Conservation (phyloP, 2,329 filamentous ascomycete species). For the Coniochaeta sp. region DNA sequence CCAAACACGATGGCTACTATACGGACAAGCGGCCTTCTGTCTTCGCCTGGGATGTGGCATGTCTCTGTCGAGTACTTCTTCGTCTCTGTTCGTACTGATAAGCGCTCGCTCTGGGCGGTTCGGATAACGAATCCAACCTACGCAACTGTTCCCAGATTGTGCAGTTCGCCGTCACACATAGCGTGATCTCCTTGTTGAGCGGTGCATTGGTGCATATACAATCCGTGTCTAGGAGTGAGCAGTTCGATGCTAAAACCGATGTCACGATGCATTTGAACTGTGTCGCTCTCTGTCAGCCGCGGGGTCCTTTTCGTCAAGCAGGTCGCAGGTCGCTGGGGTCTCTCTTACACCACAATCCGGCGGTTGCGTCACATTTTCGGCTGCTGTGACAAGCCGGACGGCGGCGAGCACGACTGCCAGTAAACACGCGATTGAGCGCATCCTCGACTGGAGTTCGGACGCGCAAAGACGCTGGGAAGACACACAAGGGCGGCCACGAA, state of each 20-base stretch:
- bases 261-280: not conserved
- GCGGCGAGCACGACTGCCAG: not conserved
- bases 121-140: not conserved
- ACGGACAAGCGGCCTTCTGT: constrained; percentile 17
- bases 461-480: not conserved
- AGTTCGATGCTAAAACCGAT: not conserved
- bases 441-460: not conserved
- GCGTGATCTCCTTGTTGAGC: constrained; percentile 1
- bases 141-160: constrained; percentile 5
- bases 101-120: not conserved
- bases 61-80: constrained; percentile 19
- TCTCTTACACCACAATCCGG: not conserved
- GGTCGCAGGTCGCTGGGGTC: not conserved
- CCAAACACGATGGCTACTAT: constrained; percentile 19
- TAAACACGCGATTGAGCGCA: not conserved
- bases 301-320: not conserved
- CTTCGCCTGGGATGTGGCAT: constrained; percentile 17
- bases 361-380: not conserved
- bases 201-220: constrained; percentile 3
- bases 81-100: constrained; percentile 12
- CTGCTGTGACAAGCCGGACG: not conserved
- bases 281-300: not conserved
- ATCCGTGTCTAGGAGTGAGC: not conserved
- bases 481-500: not conserved
- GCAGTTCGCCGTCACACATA: constrained; percentile 3